Percentiles rank a stretch among this genome's conserved stretches.
These are phyloP conservation scores for Sphaerostilbella broomeana DNA, from an alignment of 2,329 filamentous ascomycete genomes.

Conservation along the genomic window DNA sequence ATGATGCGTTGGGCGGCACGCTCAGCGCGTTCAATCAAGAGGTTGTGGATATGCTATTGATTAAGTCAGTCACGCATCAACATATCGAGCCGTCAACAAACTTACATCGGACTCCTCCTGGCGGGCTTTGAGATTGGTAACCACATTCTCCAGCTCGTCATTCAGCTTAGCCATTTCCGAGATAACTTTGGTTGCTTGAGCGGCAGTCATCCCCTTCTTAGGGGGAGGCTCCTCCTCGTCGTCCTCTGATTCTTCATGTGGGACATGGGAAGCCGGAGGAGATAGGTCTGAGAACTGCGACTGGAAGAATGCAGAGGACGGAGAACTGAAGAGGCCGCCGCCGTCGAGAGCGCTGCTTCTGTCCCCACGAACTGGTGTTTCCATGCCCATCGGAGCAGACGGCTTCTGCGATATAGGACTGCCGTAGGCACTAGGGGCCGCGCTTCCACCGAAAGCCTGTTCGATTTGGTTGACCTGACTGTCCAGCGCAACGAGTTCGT, in stretches of 20 bases:
- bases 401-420: constrained; percentile 12
- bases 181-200: constrained; percentile 33
- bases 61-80: neutral
- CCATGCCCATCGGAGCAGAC: constrained; percentile 19
- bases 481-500: constrained; percentile 29
- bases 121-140: constrained; percentile 45
- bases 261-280: constrained; percentile 27
- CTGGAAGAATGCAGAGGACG: constrained; percentile 31
- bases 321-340: constrained; percentile 28
- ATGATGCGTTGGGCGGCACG: constrained; percentile 52
- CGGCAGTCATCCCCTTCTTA: constrained; percentile 27
- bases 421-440: constrained; percentile 13
- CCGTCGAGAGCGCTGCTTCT: constrained; percentile 14
- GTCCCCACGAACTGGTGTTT: constrained; percentile 21
- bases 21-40: constrained; percentile 53
- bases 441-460: constrained; percentile 16
- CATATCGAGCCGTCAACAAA: constrained; percentile 1
- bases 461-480: constrained; percentile 34
- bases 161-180: constrained; percentile 37
- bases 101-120: constrained; percentile 55
- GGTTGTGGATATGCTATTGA: constrained; percentile 52
- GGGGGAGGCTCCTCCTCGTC: constrained; percentile 21
- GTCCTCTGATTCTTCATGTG: constrained; percentile 21
- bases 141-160: constrained; percentile 42
- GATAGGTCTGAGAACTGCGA: constrained; percentile 36